Conservation (phyloP, 345 rosid genomes). For the Gynandropsis gynandra region DNA sequence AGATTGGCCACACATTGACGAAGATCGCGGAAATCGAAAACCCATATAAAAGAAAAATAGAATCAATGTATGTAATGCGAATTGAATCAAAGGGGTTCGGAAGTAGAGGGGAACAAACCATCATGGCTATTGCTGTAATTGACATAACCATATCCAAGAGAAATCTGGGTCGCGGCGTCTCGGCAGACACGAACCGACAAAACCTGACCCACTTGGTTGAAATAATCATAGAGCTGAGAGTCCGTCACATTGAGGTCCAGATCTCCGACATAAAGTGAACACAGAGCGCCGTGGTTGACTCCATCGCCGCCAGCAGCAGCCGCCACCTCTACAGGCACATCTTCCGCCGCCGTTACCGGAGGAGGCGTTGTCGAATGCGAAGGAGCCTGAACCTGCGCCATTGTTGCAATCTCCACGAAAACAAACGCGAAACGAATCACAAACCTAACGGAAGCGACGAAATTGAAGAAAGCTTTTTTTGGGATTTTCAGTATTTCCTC, state of each 20-base stretch:
- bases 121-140: conserved; percentile 66
- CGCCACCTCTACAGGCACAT: conserved; percentile 20
- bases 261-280: conserved; percentile 75
- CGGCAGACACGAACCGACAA: conserved; percentile 70
- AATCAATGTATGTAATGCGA: not conserved
- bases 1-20: not conserved
- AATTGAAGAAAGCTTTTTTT: not conserved
- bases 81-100: not conserved
- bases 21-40: not conserved
- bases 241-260: conserved; percentile 58
- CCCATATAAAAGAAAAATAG: not conserved
- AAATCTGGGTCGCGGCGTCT: conserved; percentile 53
- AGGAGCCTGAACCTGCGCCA: conserved; percentile 43
- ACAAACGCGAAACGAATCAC: not conserved
- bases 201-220: conserved; percentile 46
- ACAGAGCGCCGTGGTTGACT: conserved; percentile 35
- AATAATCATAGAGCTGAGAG: conserved; percentile 62
- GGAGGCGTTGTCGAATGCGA: conserved; percentile 19
- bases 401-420: conserved; percentile 6
- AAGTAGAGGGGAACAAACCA: conserved; percentile 35
- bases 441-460: not conserved
- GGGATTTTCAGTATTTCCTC: conserved; percentile 2
- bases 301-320: conserved; percentile 21
- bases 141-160: conserved; percentile 93
- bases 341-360: conserved; percentile 17